Evolutionary conservation across 148 eudicot species (phyloP), one percentile per base, ranked within the genome.

Genomic region (Bassia scoparia): DNA sequence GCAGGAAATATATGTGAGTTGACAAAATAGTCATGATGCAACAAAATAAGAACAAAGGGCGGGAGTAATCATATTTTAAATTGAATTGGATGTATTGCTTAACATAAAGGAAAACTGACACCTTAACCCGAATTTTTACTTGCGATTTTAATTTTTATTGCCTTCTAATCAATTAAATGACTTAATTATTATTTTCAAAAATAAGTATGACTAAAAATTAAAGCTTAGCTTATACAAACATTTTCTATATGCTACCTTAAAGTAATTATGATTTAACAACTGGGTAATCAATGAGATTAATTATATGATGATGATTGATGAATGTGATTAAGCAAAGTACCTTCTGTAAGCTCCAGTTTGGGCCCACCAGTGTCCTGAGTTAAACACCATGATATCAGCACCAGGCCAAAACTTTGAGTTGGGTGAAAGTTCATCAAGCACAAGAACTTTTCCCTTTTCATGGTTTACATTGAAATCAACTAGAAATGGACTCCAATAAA

Each of bases 361-460:
- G 20, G 61, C 77, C 91, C 91, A 88, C 91, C 91, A 88, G n/a
- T 88, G 86, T 23, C 91, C 91, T 5, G 87, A 78, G 62, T 88
- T 88, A 48, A 83, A 88, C 38, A 86, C 77, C 87, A 88, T 86
- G n/a, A 88, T 73, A 53, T 88, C 86, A 5, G 91, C 89, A 20
- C 89, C 91, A 64, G 44, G 43, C 91, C 91, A 88, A 35, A 35
- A 43, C 55, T 74, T 35, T 6, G 83, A 76, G 0, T 69, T 37
- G 16, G 77, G 18, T 0, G 73, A 60, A 23, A 85, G 79, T 64
- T 82, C 56, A 26, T 86, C 89, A 24, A 88, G 81, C 38, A 68
- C 70, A 2, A 88, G 71, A 41, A 78, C 81, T 17, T 74, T 62
- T 34, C 67, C 67, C 26, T 41, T 62, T 62, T 62, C 26, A 20